Percentiles rank a stretch among this genome's conserved stretches.
Evolutionary conservation across 2,329 filamentous ascomycete genomes (phyloP).

Genomic region (Ophiostoma quercus): DNA sequence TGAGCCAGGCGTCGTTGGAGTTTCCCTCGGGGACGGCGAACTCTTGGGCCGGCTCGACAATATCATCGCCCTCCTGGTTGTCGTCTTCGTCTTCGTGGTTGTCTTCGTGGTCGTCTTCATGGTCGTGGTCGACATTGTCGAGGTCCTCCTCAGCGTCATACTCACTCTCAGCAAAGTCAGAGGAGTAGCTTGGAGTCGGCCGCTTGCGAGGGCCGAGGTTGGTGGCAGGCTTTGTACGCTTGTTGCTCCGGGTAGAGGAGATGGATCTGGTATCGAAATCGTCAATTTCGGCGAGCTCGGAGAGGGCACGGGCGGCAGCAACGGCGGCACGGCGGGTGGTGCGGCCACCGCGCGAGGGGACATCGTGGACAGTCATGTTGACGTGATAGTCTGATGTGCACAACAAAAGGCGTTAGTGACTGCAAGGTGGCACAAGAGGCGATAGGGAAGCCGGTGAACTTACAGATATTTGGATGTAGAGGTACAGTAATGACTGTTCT

Average conservation of each 20-base stretch:
- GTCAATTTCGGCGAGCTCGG: neutral
- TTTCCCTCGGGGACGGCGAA: neutral
- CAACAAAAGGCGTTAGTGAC: neutral
- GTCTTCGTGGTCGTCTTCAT: no score
- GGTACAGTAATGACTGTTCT: neutral
- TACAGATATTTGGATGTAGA: neutral
- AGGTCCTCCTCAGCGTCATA: neutral
- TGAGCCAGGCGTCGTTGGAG: neutral
- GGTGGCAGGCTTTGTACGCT: neutral
- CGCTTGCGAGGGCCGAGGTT: neutral
- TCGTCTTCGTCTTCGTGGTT: neutral
- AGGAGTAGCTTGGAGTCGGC: neutral
- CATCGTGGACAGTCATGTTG: neutral
- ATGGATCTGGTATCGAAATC: neutral
- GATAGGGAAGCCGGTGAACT: neutral
- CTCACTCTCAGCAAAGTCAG: neutral
- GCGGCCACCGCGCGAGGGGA: neutral
- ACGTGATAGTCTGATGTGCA: neutral
- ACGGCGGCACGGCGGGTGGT: neutral
- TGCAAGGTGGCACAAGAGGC: neutral
- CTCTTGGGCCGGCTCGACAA: neutral
- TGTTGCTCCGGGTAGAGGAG: neutral
- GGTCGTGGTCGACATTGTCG: neutral
- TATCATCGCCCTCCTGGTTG: neutral
- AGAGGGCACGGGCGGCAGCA: neutral